Evolutionary conservation across 306 rosid species (phyloP).

Genomic region (Cucurbita argyrosperma): DNA sequence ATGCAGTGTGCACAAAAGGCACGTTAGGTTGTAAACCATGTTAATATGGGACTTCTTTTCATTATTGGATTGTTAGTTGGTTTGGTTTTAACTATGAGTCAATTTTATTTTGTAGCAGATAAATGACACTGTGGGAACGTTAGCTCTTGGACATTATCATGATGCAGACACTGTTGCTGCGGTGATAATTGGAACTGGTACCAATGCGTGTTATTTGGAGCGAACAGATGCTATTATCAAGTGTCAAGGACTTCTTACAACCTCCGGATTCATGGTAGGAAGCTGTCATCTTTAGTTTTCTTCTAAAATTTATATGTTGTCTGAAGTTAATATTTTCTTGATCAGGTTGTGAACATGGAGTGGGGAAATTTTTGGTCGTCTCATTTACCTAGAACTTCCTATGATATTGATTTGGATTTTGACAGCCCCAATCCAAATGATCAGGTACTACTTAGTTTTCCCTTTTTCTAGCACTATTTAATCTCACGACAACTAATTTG

Average conservation of each 20-base stretch:
- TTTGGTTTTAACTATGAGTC: not conserved
- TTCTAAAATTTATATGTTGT: not conserved
- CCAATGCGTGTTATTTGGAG: slow-evolving; percentile 91
- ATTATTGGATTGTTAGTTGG: not conserved
- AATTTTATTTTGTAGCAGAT: slow-evolving; percentile 33
- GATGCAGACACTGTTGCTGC: slow-evolving; percentile 88
- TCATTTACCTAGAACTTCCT: slow-evolving; percentile 77
- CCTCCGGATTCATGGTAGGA: slow-evolving; percentile 69
- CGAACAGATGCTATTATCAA: slow-evolving; percentile 85
- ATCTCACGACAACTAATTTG: not conserved
- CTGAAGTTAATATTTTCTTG: not conserved
- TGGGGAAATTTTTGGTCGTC: slow-evolving; percentile 97
- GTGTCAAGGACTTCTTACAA: slow-evolving; percentile 69
- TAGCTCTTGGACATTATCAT: slow-evolving; percentile 80
- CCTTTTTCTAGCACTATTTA: not conserved
- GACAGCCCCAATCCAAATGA: slow-evolving; percentile 87
- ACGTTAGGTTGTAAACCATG: not conserved
- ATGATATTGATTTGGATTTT: slow-evolving; percentile 69
- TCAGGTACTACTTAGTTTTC: slow-evolving; percentile 40
- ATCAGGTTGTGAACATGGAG: slow-evolving; percentile 85
- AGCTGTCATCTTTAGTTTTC: not conserved
- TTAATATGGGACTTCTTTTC: not conserved
- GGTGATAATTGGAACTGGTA: slow-evolving; percentile 80
- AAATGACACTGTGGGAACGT: slow-evolving; percentile 84
- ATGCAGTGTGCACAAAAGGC: not conserved